phyloP scores from a whole-genome alignment of 2,329 filamentous ascomycete genomes.

The Cercospora zeina region DNA sequence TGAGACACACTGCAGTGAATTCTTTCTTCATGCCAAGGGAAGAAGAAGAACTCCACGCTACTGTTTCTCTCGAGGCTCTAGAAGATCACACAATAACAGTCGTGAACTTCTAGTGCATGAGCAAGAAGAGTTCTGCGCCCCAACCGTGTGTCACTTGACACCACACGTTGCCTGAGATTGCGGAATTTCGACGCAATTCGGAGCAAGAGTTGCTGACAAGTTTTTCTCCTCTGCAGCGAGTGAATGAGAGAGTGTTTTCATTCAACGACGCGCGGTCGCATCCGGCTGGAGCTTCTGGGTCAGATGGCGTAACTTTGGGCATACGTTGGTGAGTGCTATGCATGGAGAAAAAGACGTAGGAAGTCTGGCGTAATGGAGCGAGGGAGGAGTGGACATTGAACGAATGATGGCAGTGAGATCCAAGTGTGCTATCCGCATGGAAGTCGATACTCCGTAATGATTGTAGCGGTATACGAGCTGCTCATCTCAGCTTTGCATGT shows the following conservation, averaged over 20 bases:
- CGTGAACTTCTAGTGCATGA: slow-evolving; percentile 20
- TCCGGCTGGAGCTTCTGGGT: neutral
- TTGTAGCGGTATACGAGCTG: neutral
- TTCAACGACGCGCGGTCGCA: neutral
- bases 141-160: neutral
- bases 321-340: neutral
- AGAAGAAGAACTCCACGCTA: neutral
- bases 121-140: slow-evolving; percentile 1
- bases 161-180: neutral
- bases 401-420: neutral
- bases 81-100: slow-evolving; percentile 21
- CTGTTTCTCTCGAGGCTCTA: slow-evolving; percentile 5
- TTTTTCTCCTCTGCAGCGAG: slow-evolving; percentile 2
- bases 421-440: neutral
- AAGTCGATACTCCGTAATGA: neutral
- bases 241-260: too few species aligned
- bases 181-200: neutral
- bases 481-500: neutral
- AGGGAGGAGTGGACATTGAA: neutral
- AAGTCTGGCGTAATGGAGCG: neutral
- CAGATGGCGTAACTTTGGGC: neutral
- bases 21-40: neutral
- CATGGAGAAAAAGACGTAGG: neutral
- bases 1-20: neutral
- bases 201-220: slow-evolving; percentile 10